Percentiles rank a stretch among this genome's conserved stretches.
Evolutionary conservation across 208 protist species (phyloP).

Genomic region (Lotmaria passim): DNA sequence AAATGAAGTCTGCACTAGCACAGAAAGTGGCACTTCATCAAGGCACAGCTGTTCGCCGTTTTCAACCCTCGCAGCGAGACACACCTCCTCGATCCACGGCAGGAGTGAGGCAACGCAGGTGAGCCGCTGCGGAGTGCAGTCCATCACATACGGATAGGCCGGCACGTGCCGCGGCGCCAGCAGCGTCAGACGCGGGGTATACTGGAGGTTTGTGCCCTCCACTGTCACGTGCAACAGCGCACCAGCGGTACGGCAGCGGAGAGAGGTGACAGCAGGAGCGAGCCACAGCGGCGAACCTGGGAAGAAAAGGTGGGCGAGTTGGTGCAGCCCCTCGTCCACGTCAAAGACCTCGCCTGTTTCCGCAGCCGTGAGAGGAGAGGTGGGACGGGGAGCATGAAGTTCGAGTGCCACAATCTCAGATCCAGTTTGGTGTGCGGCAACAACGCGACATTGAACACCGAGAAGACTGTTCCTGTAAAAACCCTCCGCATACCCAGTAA

Average conservation of each 20-base stretch:
- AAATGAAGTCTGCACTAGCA: constrained; percentile 30
- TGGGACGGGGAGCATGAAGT: constrained; percentile 8
- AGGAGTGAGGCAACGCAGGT: constrained; percentile 20
- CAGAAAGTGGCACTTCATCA: not conserved
- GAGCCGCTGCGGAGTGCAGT: constrained; percentile 17
- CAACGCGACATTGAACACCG: constrained; percentile 14
- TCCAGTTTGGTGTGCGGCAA: not conserved
- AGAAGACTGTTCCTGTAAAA: constrained; percentile 34
- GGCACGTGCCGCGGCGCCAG: constrained; percentile 2
- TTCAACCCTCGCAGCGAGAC: not conserved
- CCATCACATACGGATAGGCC: constrained; percentile 12
- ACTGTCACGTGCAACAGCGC: constrained; percentile 32
- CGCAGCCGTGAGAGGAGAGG: constrained; percentile 8
- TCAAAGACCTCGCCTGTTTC: constrained; percentile 27
- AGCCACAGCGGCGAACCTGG: constrained; percentile 25
- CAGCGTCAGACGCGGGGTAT: constrained; percentile 39
- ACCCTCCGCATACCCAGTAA: constrained; percentile 22
- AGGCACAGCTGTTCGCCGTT: not conserved
- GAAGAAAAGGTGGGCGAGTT: constrained; percentile 18
- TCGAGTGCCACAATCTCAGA: not conserved
- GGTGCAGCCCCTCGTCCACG: constrained; percentile 14
- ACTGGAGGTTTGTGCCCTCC: constrained; percentile 52
- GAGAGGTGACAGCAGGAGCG: constrained; percentile 29
- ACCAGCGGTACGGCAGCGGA: constrained; percentile 18
- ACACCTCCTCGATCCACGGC: constrained; percentile 19